phyloP scores from a whole-genome alignment of 164 flowering plant species.

The Brasenia schreberi region DNA sequence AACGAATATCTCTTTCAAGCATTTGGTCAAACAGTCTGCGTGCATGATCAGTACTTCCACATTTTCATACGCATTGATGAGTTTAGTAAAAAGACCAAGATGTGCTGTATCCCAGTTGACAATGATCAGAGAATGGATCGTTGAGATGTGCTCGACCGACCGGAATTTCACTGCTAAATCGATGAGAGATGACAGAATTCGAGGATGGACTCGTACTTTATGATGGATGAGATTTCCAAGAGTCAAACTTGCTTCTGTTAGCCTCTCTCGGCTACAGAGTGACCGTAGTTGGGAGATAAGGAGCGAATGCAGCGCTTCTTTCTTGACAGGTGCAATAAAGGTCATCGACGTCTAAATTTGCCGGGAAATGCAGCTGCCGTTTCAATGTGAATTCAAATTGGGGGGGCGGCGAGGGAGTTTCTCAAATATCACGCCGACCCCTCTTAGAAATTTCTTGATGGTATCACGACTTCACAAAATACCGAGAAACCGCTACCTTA shows the following conservation, averaged over 20 bases:
- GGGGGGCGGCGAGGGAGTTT: background rate
- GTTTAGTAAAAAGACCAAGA: background rate
- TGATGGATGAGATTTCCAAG: background rate
- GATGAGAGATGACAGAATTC: background rate
- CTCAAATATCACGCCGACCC: too few relatives aligned
- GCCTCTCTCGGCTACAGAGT: background rate
- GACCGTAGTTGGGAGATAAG: background rate
- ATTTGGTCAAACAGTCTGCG: background rate
- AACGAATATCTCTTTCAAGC: background rate
- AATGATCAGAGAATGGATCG: background rate
- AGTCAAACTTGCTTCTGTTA: background rate
- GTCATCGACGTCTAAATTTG: background rate
- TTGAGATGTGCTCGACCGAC: background rate
- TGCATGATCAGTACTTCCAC: background rate
- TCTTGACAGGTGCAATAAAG: background rate
- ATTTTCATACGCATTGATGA: background rate
- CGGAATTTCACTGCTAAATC: background rate
- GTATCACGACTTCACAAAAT: too few relatives aligned
- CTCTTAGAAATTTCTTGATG: too few relatives aligned
- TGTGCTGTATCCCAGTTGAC: background rate
- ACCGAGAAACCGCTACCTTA: too few relatives aligned
- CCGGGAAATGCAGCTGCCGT: background rate
- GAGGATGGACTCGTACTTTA: background rate
- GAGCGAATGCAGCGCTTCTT: background rate
- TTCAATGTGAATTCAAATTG: background rate